Percentiles rank a stretch among this genome's conserved stretches.
Evolutionary conservation across 1,284 basidiomycete genomes (phyloP).

Genomic region (Vanrija pseudolonga): DNA sequence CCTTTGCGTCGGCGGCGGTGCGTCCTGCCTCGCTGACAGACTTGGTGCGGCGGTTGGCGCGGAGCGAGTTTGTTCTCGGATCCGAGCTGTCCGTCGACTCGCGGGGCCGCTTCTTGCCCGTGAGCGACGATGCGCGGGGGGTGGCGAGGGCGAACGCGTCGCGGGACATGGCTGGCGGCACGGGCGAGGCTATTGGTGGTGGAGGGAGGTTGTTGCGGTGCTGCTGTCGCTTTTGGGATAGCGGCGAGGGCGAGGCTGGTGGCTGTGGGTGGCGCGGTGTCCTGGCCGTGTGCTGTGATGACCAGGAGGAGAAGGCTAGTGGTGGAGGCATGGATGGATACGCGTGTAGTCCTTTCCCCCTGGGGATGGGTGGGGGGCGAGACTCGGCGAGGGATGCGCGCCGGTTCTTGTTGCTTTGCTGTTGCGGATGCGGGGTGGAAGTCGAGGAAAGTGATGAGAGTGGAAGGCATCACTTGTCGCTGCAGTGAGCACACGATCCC

Average conservation of each 20-base stretch:
- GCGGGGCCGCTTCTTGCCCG: conserved; percentile 41
- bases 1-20: conserved; percentile 4
- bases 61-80: conserved; percentile 16
- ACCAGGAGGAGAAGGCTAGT: conserved; percentile 24
- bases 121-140: conserved; percentile 34
- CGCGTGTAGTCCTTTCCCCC: too few relatives aligned
- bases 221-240: neutral
- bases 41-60: conserved; percentile 38
- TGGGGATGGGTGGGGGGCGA: too few relatives aligned
- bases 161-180: conserved; percentile 7
- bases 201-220: neutral
- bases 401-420: too few relatives aligned
- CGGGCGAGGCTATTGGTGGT: conserved; percentile 5
- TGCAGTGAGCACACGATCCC: too few relatives aligned
- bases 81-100: conserved; percentile 24
- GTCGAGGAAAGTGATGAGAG: too few relatives aligned
- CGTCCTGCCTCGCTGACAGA: conserved; percentile 35
- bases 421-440: too few relatives aligned
- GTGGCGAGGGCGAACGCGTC: conserved; percentile 4
- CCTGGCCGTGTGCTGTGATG: conserved; percentile 32
- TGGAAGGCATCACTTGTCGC: too few relatives aligned
- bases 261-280: conserved; percentile 13
- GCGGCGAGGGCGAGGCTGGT: conserved; percentile 2
- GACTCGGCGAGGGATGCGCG: too few relatives aligned
- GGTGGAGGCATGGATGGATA: conserved; percentile 15